Conservation (phyloP, 2,329 filamentous ascomycete species). For the Penicillium sp. region DNA sequence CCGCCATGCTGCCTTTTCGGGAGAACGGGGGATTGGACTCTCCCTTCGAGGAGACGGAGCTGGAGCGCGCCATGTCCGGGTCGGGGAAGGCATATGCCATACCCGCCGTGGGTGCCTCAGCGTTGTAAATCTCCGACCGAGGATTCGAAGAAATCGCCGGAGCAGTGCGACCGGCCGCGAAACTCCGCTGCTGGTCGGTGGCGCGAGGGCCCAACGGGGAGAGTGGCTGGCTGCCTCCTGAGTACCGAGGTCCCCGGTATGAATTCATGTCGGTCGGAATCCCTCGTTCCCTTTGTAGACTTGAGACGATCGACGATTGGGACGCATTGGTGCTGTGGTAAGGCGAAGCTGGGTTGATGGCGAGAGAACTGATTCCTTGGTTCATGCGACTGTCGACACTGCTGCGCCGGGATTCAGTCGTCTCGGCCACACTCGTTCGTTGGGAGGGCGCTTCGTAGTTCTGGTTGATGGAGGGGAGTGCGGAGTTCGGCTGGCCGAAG, state of each 20-base stretch:
- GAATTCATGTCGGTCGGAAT: conserved; percentile 41
- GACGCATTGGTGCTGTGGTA: conserved; percentile 49
- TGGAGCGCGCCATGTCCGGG: conserved; percentile 43
- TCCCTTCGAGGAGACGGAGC: conserved; percentile 37
- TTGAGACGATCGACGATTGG: conserved; percentile 46
- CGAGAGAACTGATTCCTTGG: conserved; percentile 48
- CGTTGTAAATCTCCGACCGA: conserved; percentile 50
- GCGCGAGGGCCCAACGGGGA: conserved; percentile 41
- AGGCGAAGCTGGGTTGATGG: conserved; percentile 47
- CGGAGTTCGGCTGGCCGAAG: conserved; percentile 41
- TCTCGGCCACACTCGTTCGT: conserved; percentile 41
- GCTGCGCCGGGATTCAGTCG: conserved; percentile 48
- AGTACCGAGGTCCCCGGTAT: conserved; percentile 43
- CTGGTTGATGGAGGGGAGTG: conserved; percentile 59
- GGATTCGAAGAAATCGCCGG: conserved; percentile 51
- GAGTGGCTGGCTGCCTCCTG: conserved; percentile 37
- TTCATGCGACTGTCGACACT: conserved; percentile 52
- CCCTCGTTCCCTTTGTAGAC: conserved; percentile 43
- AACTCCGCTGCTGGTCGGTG: conserved; percentile 40
- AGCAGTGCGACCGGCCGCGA: conserved; percentile 47
- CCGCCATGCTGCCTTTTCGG: conserved; percentile 47
- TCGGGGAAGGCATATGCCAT: conserved; percentile 53
- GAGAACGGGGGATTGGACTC: conserved; percentile 39
- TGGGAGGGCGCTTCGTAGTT: conserved; percentile 53
- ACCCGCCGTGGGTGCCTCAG: conserved; percentile 49